These are phyloP conservation scores for Ambrosia trifida DNA, from an alignment of 129 eudicot genomes.

Conservation along the genomic window DNA sequence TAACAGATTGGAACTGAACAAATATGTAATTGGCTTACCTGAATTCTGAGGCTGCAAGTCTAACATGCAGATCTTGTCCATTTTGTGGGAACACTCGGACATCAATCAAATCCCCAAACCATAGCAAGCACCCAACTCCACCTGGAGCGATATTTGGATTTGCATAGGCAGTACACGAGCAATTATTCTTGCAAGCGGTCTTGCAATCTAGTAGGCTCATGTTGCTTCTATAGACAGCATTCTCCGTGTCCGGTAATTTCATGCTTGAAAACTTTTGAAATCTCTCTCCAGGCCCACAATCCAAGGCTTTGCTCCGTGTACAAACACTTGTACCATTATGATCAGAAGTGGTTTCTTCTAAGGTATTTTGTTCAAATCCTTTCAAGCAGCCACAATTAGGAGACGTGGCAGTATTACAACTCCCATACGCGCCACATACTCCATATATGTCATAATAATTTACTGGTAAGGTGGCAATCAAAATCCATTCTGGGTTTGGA, in stretches of 20 bases:
- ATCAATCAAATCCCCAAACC: conserved; percentile 27
- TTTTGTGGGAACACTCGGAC: conserved; percentile 21
- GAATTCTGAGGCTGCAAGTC: conserved; percentile 24
- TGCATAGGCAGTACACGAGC: conserved; percentile 37
- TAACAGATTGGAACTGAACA: not conserved
- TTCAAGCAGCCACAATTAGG: conserved; percentile 31
- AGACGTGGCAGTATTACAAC: conserved; percentile 12
- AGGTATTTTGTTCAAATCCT: conserved; percentile 25
- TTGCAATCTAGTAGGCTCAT: conserved; percentile 27
- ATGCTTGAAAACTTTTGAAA: conserved; percentile 22
- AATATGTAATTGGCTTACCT: conserved; percentile 5
- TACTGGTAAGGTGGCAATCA: not conserved
- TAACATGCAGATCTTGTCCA: conserved; percentile 16
- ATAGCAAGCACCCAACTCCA: conserved; percentile 57
- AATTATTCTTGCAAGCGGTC: conserved; percentile 28
- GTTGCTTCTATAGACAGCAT: conserved; percentile 4
- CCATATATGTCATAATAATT: conserved; percentile 25
- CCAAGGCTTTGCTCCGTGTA: conserved; percentile 16
- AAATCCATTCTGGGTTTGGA: conserved; percentile 8
- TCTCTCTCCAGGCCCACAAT: conserved; percentile 33
- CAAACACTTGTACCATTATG: conserved; percentile 28
- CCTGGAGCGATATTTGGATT: conserved; percentile 27
- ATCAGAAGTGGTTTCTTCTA: conserved; percentile 11
- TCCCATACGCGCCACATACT: conserved; percentile 30
- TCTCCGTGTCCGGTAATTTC: conserved; percentile 34